phyloP scores from a whole-genome alignment of 1,284 basidiomycete species.

The Pseudozyma thailandica region DNA sequence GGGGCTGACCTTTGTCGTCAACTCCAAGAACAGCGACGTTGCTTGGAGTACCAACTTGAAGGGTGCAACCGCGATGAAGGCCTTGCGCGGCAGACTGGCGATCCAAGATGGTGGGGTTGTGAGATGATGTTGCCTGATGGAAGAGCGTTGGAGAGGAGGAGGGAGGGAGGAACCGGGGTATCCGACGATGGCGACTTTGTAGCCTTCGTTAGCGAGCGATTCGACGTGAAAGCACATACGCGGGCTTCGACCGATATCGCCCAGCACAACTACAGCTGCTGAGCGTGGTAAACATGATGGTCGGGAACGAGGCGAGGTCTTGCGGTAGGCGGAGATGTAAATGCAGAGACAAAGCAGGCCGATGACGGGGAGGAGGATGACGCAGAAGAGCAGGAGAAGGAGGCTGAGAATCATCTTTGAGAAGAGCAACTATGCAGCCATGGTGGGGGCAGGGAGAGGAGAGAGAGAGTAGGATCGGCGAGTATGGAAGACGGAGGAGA shows the following conservation, averaged over 20 bases:
- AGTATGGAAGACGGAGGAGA: not conserved
- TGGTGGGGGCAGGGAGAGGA: not conserved
- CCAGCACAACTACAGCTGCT: slow-evolving; percentile 89
- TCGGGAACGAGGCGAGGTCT: slow-evolving; percentile 10
- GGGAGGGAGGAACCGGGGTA: slow-evolving; percentile 71
- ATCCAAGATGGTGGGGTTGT: slow-evolving; percentile 75
- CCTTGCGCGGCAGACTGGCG: slow-evolving; percentile 71
- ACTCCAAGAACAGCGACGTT: slow-evolving; percentile 50
- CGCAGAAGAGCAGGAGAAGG: slow-evolving; percentile 36
- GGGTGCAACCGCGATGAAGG: slow-evolving; percentile 81
- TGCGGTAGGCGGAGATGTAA: slow-evolving; percentile 52
- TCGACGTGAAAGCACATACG: slow-evolving; percentile 99
- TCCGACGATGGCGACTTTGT: slow-evolving; percentile 83
- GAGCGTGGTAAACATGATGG: slow-evolving; percentile 40
- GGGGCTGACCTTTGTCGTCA: slow-evolving; percentile 72
- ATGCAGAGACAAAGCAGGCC: slow-evolving; percentile 49
- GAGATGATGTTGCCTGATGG: slow-evolving; percentile 71
- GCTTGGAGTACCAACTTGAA: slow-evolving; percentile 75
- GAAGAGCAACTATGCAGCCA: not conserved
- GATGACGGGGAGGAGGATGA: slow-evolving; percentile 26
- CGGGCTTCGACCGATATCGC: slow-evolving; percentile 93
- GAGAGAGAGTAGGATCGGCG: not conserved
- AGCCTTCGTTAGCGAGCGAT: slow-evolving; percentile 84
- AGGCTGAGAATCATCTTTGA: slow-evolving; percentile 39
- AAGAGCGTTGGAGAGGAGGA: slow-evolving; percentile 31